Evolutionary conservation across 768 basidiomycete species (phyloP), one percentile per base, ranked within the genome.

Genomic region (Xerocomellus chrysenteron): DNA sequence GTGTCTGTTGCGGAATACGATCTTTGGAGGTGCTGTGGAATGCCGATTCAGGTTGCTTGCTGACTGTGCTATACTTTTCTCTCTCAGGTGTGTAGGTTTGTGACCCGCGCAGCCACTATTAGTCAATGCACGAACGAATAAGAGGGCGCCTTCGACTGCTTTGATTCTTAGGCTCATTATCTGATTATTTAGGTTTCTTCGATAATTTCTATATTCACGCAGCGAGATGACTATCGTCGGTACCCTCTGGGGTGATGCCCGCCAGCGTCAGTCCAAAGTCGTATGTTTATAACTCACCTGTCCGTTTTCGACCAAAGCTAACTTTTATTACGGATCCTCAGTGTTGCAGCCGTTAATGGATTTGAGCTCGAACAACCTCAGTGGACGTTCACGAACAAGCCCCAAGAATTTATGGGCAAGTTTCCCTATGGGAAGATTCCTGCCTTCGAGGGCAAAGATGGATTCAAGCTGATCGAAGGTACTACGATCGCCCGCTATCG

Each of bases 251-350:
- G 64, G 66, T 11, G 40, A 54, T 10, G 8, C 10, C 44, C 52
- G 59, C 19, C 66, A 68, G 41, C 57, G 58, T 16, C 66, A 68
- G 46, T 59, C 56, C 39, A 68, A 63, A 65, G 64, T 63, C n/a
- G 61, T 65, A 52, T 35, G 66, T 67, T 14, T 10, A 11, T 6
- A 21, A 46, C 9, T 17, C 2, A 21, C 21, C 14, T 19, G 19
- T 7, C 8, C 32, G 13, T 49, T 32, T 10, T 45, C 16, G 16
- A 12, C 5, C 6, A 3, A 19, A 19, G 39, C 45, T 24, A 5
- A 50, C 19, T 16, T n/a, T 12, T 21, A 16, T 35, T 4, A 51
- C 30, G 53, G 61, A 65, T 68, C 19, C 54, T 65, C 39, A 61
- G 54, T 17, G 64, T 63, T 13, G 64, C 64, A 14, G 67, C 64